Evolutionary conservation across 495 filamentous ascomycete genomes (phyloP).

Genomic region (Aspergillus ellipticus): DNA sequence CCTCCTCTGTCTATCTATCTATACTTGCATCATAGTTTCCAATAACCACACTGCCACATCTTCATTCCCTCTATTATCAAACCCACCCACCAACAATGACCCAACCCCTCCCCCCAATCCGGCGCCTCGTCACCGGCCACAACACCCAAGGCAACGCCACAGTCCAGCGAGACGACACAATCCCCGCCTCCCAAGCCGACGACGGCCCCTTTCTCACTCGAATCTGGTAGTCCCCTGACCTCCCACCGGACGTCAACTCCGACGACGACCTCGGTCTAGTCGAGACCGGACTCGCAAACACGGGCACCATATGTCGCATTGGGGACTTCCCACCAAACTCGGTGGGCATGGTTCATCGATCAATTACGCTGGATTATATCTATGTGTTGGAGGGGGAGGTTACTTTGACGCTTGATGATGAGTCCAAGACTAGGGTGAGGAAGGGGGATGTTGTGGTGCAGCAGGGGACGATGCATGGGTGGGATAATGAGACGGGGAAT

Average conservation of each 20-base stretch:
- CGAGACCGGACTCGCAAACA: conserved; percentile 44
- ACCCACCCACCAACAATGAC: neutral
- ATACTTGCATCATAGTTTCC: neutral
- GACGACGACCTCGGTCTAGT: conserved; percentile 32
- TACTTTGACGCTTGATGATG: conserved; percentile 70
- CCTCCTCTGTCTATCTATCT: neutral
- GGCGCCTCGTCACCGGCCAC: conserved; percentile 7
- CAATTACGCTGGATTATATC: conserved; percentile 70
- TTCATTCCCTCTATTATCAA: neutral
- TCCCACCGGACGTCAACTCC: conserved; percentile 29
- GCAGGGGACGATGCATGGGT: conserved; percentile 50
- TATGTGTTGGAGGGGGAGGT: conserved; percentile 72
- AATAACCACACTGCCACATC: neutral
- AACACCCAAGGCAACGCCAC: neutral
- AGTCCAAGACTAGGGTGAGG: conserved; percentile 57
- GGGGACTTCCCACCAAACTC: conserved; percentile 64
- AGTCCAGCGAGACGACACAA: neutral
- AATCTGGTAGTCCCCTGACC: neutral
- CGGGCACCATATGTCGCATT: conserved; percentile 49
- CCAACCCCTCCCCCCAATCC: conserved; percentile 1
- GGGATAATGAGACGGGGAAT: conserved; percentile 34
- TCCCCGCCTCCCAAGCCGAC: neutral
- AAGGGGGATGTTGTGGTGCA: conserved; percentile 70
- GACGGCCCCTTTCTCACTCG: neutral
- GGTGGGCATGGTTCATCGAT: conserved; percentile 66